phyloP scores from a whole-genome alignment of 768 basidiomycete genomes.

The Hebeloma cylindrosporum region DNA sequence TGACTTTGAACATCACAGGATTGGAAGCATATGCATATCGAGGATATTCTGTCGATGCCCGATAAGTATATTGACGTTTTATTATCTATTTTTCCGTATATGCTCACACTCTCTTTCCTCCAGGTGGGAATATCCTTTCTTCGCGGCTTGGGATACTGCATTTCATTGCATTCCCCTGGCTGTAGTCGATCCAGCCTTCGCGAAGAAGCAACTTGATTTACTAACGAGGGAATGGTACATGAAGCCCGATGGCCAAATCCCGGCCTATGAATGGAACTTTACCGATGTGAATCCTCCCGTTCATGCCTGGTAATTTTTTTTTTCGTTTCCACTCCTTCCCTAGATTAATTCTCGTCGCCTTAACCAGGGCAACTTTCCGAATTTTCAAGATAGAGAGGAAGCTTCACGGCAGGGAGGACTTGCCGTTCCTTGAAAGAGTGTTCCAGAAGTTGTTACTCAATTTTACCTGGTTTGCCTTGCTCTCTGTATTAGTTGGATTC shows the following conservation, averaged over 20 bases:
- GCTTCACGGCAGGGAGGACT: constrained; percentile 85
- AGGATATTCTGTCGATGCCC: constrained; percentile 97
- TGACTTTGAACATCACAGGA: constrained; percentile 40
- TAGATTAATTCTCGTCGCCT: background rate
- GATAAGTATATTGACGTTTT: constrained; percentile 70
- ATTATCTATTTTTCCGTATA: background rate
- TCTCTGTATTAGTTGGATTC: background rate
- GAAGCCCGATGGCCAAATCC: constrained; percentile 98
- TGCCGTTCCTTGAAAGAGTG: constrained; percentile 92
- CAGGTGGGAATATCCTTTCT: constrained; percentile 99
- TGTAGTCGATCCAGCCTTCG: constrained; percentile 91
- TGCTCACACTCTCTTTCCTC: constrained; percentile 7
- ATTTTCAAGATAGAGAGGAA: constrained; percentile 99
- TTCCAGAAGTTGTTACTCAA: constrained; percentile 97
- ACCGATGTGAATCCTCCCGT: constrained; percentile 98
- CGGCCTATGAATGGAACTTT: constrained; percentile 99
- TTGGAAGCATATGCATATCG: constrained; percentile 95
- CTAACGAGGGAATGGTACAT: constrained; percentile 99
- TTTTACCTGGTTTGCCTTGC: constrained; percentile 79
- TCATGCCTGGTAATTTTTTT: constrained; percentile 78
- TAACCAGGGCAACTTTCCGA: constrained; percentile 87
- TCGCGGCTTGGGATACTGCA: constrained; percentile 98
- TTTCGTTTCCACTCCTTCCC: background rate
- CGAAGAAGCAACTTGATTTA: constrained; percentile 96
- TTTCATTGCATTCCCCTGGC: constrained; percentile 99